phyloP scores from a whole-genome alignment of 2,329 filamentous ascomycete species.

The Acrocalymma vagum region DNA sequence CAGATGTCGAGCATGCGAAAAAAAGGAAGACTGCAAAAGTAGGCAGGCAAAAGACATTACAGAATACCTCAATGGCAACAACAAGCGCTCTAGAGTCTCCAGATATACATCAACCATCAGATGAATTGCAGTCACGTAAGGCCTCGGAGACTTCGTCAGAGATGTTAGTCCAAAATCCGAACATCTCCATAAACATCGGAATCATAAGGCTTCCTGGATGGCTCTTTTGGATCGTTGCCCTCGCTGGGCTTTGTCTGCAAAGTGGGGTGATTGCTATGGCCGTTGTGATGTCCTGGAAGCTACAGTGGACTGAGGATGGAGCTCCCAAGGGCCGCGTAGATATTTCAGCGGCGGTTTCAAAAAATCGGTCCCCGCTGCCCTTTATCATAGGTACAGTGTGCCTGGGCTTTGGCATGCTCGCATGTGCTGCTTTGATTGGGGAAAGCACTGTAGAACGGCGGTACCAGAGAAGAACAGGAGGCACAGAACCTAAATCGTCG shows the following conservation, averaged over 20 bases:
- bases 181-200: constrained; percentile 28
- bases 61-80: too few relatives aligned
- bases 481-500: constrained; percentile 35
- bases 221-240: constrained; percentile 19
- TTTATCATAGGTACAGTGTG: constrained; percentile 39
- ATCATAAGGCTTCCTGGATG: constrained; percentile 12
- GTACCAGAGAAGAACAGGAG: constrained; percentile 12
- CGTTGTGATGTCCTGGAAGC: neutral
- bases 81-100: too few relatives aligned
- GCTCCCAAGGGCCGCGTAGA: constrained; percentile 12
- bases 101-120: too few relatives aligned
- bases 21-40: too few relatives aligned
- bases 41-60: too few relatives aligned
- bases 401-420: constrained; percentile 34
- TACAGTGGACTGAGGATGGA: neutral
- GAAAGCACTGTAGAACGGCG: constrained; percentile 25
- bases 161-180: constrained; percentile 25
- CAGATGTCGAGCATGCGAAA: too few relatives aligned
- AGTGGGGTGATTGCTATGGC: constrained; percentile 9
- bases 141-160: too few relatives aligned
- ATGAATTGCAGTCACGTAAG: too few relatives aligned
- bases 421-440: constrained; percentile 46
- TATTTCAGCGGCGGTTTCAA: too few relatives aligned
- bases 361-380: too few relatives aligned
- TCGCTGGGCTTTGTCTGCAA: constrained; percentile 11